Evolutionary conservation across 2,329 filamentous ascomycete species (phyloP).

Genomic region (Falciphora oryzae): DNA sequence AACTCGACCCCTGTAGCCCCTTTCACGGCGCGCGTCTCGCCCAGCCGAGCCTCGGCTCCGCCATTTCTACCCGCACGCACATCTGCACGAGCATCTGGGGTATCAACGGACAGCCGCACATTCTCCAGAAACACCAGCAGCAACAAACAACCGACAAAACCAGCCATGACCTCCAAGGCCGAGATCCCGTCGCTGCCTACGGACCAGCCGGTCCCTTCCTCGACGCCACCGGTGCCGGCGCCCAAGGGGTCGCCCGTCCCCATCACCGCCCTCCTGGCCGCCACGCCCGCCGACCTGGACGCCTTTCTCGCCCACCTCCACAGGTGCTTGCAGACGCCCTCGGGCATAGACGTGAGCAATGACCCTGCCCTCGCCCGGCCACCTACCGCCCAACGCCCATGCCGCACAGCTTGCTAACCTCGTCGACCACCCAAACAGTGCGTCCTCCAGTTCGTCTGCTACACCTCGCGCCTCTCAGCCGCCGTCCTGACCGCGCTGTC

Average conservation of each 20-base stretch:
- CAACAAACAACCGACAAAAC: constrained; percentile 5
- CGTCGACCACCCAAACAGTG: background rate
- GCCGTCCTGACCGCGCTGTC: constrained; percentile 46
- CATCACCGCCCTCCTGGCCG: constrained; percentile 24
- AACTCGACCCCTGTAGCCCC: background rate
- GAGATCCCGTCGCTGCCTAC: constrained; percentile 21
- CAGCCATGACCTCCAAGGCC: constrained; percentile 7
- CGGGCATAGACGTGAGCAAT: constrained; percentile 52
- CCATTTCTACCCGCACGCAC: background rate
- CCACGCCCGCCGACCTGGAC: constrained; percentile 38
- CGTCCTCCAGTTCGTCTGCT: constrained; percentile 59
- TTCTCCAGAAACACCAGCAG: background rate
- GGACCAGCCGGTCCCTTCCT: constrained; percentile 19
- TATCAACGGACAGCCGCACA: background rate
- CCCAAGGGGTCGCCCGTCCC: constrained; percentile 15
- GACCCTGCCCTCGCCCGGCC: no score
- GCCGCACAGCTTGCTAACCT: background rate
- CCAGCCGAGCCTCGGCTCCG: background rate
- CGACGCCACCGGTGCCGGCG: constrained; percentile 12
- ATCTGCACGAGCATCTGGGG: background rate
- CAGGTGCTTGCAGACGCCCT: constrained; percentile 61
- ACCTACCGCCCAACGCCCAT: background rate
- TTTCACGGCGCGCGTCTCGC: background rate
- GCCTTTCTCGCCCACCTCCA: constrained; percentile 50
- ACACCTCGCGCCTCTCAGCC: constrained; percentile 53